Percentiles rank a stretch among this genome's conserved stretches.
phyloP scores from a whole-genome alignment of 176 grass and related monocot genomes.

The Aegilops umbellulata region DNA sequence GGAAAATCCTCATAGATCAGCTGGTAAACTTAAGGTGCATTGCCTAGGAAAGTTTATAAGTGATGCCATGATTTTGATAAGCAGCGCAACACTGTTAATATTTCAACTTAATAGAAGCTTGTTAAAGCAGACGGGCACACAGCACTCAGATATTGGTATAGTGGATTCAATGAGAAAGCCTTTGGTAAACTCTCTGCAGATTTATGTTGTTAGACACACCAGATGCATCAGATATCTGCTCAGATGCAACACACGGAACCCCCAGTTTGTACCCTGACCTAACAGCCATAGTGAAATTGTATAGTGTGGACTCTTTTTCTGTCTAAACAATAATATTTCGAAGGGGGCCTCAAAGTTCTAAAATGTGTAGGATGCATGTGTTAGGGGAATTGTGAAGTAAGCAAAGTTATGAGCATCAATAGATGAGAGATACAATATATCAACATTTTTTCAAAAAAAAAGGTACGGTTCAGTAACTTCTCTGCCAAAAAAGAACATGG shows the following conservation, averaged over 20 bases:
- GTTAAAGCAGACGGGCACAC: neutral
- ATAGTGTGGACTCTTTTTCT: neutral
- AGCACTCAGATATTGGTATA: neutral
- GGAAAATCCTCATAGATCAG: neutral
- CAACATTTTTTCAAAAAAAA: neutral
- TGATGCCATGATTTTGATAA: constrained; percentile 5
- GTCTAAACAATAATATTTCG: neutral
- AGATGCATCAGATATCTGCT: neutral
- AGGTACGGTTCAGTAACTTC: neutral
- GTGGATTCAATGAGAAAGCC: neutral
- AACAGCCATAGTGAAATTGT: neutral
- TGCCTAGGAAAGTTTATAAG: neutral
- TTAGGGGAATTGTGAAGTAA: neutral
- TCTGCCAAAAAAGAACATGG: neutral
- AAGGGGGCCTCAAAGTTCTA: neutral
- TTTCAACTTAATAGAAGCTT: neutral
- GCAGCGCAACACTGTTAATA: neutral
- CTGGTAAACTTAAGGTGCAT: neutral
- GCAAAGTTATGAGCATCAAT: neutral
- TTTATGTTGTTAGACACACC: neutral
- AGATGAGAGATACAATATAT: constrained; percentile 7
- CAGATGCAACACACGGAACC: neutral
- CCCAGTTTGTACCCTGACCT: neutral
- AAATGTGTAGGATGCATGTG: neutral
- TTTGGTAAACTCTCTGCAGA: neutral